phyloP scores from a whole-genome alignment of 2,329 filamentous ascomycete genomes.

The Trichoderma sp. region DNA sequence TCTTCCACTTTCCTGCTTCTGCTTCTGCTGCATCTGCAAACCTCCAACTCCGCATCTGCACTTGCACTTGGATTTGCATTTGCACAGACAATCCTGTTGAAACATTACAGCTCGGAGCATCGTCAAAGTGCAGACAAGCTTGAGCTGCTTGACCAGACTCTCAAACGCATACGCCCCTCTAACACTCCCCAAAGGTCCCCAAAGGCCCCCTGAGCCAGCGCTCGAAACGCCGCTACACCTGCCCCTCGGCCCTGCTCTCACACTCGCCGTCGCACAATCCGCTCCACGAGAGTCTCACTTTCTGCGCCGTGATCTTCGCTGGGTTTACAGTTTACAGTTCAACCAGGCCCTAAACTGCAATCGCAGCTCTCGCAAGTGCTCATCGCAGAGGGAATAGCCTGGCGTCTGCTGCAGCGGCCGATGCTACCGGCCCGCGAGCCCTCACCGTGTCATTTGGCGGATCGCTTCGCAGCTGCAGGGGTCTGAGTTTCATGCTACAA shows the following conservation, averaged over 20 bases:
- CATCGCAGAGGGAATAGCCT: not conserved
- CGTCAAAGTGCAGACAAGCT: not conserved
- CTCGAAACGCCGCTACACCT: constrained; percentile 23
- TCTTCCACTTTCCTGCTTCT: not conserved
- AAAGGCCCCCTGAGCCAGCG: constrained; percentile 4
- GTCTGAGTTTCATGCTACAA: constrained; percentile 20
- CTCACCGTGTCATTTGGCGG: not conserved
- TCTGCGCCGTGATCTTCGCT: not conserved
- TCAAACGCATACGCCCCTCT: constrained; percentile 17
- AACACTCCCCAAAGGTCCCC: not conserved
- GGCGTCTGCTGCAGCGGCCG: not conserved
- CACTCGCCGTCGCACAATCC: constrained; percentile 25
- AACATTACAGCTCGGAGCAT: not conserved
- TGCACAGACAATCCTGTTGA: not conserved
- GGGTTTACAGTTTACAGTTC: not conserved
- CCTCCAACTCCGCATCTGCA: not conserved
- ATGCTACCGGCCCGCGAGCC: not conserved
- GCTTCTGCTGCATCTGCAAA: not conserved
- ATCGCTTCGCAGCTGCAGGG: constrained; percentile 16
- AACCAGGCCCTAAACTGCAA: not conserved
- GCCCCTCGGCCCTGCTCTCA: constrained; percentile 23
- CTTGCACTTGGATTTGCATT: not conserved
- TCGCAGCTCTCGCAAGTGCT: not conserved
- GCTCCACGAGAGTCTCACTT: constrained; percentile 9
- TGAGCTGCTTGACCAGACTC: not conserved